phyloP scores from a whole-genome alignment of 371 early-diverging fungal species.

The Haplosporangium sp. region DNA sequence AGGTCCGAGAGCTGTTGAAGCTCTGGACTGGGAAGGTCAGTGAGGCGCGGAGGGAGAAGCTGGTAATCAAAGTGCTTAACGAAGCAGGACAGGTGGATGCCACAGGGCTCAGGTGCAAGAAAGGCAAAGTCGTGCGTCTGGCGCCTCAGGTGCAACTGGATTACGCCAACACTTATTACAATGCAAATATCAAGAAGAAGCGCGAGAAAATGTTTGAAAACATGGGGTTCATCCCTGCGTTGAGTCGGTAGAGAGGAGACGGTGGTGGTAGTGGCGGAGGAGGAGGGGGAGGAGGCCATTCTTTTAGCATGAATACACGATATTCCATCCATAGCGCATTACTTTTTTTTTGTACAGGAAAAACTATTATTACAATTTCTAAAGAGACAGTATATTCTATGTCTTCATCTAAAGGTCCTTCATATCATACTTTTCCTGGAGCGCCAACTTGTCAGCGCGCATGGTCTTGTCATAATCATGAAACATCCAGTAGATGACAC shows the following conservation, averaged over 20 bases:
- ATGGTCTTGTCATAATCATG: conserved; percentile 44
- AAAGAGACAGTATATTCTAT: too few relatives aligned
- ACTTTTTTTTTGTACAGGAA: too few relatives aligned
- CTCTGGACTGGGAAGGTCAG: conserved; percentile 43
- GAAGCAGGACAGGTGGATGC: conserved; percentile 39
- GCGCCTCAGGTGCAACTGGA: conserved; percentile 23
- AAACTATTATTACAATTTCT: too few relatives aligned
- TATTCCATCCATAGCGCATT: too few relatives aligned
- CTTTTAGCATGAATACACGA: too few relatives aligned
- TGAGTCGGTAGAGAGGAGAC: not conserved
- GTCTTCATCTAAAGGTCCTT: not conserved
- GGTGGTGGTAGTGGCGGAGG: not conserved
- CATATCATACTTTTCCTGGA: conserved; percentile 35
- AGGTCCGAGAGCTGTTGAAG: conserved; percentile 45
- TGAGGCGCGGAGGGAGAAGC: conserved; percentile 23
- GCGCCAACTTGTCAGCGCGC: conserved; percentile 21
- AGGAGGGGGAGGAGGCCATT: too few relatives aligned
- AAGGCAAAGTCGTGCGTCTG: conserved; percentile 8
- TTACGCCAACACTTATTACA: conserved; percentile 35
- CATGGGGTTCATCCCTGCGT: conserved; percentile 7
- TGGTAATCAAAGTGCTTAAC: conserved; percentile 27
- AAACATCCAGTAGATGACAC: conserved; percentile 51
- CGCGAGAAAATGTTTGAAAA: conserved; percentile 15
- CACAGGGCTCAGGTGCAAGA: conserved; percentile 19
- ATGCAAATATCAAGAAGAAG: conserved; percentile 27